These are phyloP conservation scores for Solanum aculeatissimum DNA, from an alignment of 305 asterid species.

Conservation along the genomic window DNA sequence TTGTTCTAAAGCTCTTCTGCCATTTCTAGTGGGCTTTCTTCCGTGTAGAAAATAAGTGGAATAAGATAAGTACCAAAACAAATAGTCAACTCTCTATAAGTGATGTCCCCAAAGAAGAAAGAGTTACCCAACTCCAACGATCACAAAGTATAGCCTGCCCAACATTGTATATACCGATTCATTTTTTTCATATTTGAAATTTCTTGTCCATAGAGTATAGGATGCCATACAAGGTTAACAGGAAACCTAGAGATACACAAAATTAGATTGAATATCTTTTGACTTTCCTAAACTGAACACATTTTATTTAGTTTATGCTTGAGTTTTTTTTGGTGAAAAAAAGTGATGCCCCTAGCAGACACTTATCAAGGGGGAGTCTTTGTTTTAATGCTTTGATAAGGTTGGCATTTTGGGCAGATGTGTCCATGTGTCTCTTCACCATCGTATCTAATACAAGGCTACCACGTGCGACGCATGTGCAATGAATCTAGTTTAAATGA, in stretches of 20 bases:
- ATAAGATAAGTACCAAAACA: conserved; percentile 50
- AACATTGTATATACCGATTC: neutral
- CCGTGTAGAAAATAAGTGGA: conserved; percentile 93
- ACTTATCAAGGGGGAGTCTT: too few species aligned
- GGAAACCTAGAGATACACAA: neutral
- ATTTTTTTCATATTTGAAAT: neutral
- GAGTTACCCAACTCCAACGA: neutral
- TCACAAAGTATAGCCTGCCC: conserved; percentile 42
- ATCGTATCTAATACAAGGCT: too few species aligned
- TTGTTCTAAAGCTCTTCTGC: conserved; percentile 75
- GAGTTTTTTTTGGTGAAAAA: neutral
- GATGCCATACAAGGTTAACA: neutral
- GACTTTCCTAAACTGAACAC: neutral
- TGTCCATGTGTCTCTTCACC: too few species aligned
- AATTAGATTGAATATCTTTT: neutral
- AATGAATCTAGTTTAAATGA: too few species aligned
- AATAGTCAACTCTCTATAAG: conserved; percentile 33
- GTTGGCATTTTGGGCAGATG: too few species aligned
- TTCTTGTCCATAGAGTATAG: neutral
- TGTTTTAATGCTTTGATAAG: too few species aligned
- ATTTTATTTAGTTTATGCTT: neutral
- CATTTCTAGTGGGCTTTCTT: conserved; percentile 97
- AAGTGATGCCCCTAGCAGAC: too few species aligned
- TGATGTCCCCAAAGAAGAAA: conserved; percentile 20
- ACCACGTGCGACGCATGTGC: too few species aligned